Conservation (phyloP, 306 rosid genomes). For the Quercus cerris region DNA sequence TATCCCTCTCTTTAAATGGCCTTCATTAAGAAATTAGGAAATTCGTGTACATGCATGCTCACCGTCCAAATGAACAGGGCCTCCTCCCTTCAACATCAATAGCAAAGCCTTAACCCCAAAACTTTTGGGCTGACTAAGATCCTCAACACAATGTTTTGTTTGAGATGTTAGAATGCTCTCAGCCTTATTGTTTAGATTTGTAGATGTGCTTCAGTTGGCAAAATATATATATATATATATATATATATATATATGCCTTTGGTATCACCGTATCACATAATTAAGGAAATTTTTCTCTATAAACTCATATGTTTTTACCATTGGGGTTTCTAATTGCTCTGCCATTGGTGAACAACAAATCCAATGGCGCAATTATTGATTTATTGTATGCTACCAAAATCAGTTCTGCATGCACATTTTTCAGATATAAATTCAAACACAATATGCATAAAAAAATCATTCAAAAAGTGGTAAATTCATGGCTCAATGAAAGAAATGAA, state of each 20-base stretch:
- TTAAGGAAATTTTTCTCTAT: neutral
- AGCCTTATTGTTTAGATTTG: neutral
- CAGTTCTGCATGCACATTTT: neutral
- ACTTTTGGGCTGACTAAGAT: no score
- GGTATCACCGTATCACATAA: neutral
- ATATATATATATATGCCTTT: neutral
- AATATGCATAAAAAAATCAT: neutral
- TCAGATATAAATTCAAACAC: neutral
- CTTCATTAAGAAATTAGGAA: neutral
- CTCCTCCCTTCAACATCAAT: neutral
- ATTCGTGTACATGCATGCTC: slow-evolving; percentile 1
- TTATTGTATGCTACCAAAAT: neutral
- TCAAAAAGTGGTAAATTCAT: neutral
- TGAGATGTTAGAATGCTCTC: neutral
- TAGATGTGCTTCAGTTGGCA: neutral
- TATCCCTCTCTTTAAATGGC: neutral
- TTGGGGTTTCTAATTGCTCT: neutral
- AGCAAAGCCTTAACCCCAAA: no score
- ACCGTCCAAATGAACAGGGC: neutral
- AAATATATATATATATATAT: neutral
- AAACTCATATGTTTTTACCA: neutral
- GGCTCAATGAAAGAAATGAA: neutral
- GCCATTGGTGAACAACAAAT: no score
- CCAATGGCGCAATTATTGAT: neutral
- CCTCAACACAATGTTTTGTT: neutral